Base-by-base conservation (phyloP, 2,329 filamentous ascomycete genomes). In the Fusarium foetens region DNA sequence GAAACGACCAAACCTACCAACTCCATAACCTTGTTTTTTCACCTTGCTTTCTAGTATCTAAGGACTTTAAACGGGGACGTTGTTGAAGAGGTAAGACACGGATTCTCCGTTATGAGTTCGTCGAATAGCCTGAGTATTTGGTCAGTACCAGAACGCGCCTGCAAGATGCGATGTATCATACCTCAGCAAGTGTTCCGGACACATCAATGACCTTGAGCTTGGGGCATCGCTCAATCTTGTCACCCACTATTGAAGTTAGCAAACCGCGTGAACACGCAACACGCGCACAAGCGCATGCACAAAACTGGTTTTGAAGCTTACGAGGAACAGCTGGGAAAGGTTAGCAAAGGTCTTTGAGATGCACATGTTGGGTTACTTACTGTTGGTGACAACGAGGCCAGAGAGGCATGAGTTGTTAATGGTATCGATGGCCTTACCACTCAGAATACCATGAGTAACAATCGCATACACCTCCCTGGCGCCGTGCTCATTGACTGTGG, bases 161-260 rank as follows among this genome's bases (percentile, higher is more conserved):
- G 27, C 16, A 12, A 33, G 19, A 29, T 25, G 39, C 16, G 11
- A 39, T 23, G 25, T 10, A 43, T 43, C 80, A 49, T 78, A 84
- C 84, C 81, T 88, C 91, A n/a, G 90, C 91, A 64, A 93, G 84
- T 39, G 94, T 97, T 45, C 93, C 92, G 77, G 92, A 94, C 76
- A 98, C 94, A 82, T 98, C 95, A 80, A 98, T 97, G 63, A 95
- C 95, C 82, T 94, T 91, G 71, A 98, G 89, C 82, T 93, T 92
- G 64, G 90, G 87, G 83, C 95, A 97, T 45, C 87, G 83, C 78
- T 92, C 90, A 80, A 92, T 91, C 87, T 97, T 95, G 80, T 94
- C 93, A 72, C 91, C 89, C 73, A 94, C 80, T 81, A 49, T 68
- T 46, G 42, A 27, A 48, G 48, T 76, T 53, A 72, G 68, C 48